phyloP scores from a whole-genome alignment of 2,329 filamentous ascomycete genomes.

The Lasiodiplodia hormozganensis region DNA sequence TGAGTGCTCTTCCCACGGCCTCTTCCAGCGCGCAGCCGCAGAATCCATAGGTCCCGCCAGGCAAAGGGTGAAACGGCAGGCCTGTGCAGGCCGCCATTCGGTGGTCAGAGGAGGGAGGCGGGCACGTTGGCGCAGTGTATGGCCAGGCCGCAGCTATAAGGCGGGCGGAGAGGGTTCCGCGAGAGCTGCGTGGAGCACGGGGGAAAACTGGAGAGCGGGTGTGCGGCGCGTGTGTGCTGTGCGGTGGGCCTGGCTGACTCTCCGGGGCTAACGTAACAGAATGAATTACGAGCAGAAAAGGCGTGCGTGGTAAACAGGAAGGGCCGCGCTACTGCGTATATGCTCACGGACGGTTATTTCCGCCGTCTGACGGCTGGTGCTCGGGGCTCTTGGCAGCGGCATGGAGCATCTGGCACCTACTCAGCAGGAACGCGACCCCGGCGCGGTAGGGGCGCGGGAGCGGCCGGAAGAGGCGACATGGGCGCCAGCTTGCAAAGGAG shows the following conservation, averaged over 20 bases:
- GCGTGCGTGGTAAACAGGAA: not conserved
- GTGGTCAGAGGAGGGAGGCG: slow-evolving; percentile 14
- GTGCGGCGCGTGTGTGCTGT: not conserved
- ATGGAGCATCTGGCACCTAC: slow-evolving; percentile 10
- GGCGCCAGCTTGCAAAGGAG: slow-evolving; percentile 4
- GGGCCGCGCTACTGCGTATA: slow-evolving; percentile 10
- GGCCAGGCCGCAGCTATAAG: slow-evolving; percentile 16
- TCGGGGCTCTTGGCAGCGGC: slow-evolving; percentile 3
- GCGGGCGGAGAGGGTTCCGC: slow-evolving; percentile 14
- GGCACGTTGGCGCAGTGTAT: not conserved
- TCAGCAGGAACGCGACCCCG: not conserved
- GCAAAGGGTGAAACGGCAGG: slow-evolving; percentile 32
- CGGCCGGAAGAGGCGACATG: slow-evolving; percentile 26
- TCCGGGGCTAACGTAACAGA: slow-evolving; percentile 11
- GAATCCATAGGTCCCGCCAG: slow-evolving; percentile 40
- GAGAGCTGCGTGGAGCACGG: slow-evolving; percentile 8
- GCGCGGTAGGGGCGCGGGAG: slow-evolving; percentile 22
- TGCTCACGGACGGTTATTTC: slow-evolving; percentile 25
- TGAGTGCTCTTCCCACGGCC: slow-evolving; percentile 42
- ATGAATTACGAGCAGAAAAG: not conserved
- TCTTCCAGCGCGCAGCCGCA: slow-evolving; percentile 39
- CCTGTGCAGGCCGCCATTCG: slow-evolving; percentile 39
- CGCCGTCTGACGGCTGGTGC: slow-evolving; percentile 24
- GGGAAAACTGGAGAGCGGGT: slow-evolving; percentile 16
- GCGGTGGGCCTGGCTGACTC: slow-evolving; percentile 24